Evolutionary conservation across 768 basidiomycete species (phyloP), one percentile per base, ranked within the genome.

Genomic region (Termitomyces sp.): DNA sequence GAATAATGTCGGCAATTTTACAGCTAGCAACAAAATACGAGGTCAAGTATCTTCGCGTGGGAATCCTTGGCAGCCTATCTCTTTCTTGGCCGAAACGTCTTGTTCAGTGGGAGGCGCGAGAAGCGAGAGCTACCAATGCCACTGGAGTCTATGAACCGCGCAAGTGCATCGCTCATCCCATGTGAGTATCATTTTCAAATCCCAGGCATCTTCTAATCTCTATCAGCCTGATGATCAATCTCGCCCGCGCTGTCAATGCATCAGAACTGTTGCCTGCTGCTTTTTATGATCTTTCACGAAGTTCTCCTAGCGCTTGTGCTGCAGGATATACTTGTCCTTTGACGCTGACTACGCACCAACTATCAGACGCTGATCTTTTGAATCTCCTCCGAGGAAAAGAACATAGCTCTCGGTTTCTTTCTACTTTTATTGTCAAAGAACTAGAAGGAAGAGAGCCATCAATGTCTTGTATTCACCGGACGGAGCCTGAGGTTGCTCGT

Each of bases 241-340:
- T 90, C 4, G 87, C 86, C 22, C 77, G 82, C 57, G 79, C 80
- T 55, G 77, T 79, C 27, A 70, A 80, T 42, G 76, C 83, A 0
- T 73, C 72, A 0, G 79, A 83, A 61, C 79, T 91, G 34, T 74
- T 90, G 3, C 87, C 88, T 5, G 79, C 89, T 29, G 88, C 88
- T 5, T 88, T 89, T 71, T 92, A 92, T 68, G 90, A 91, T 68
- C 79, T 92, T 42, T 90, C 86, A 22, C 86, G 90, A 41, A 82
- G 73, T 63, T 71, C 80, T 31, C 83, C 86, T 2, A 88, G 84
- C 64, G 81, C 83, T 49, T 81, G 83, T 34, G 80, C 80, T 29
- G 68, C 74, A 6, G 87, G 86, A 6, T 74, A 79, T 66, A 74
- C 69, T 55, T 76, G 69, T 60, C 63, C 71, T 20, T 57, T 68